phyloP scores from a whole-genome alignment of 306 rosid genomes.

The Rosa persica region DNA sequence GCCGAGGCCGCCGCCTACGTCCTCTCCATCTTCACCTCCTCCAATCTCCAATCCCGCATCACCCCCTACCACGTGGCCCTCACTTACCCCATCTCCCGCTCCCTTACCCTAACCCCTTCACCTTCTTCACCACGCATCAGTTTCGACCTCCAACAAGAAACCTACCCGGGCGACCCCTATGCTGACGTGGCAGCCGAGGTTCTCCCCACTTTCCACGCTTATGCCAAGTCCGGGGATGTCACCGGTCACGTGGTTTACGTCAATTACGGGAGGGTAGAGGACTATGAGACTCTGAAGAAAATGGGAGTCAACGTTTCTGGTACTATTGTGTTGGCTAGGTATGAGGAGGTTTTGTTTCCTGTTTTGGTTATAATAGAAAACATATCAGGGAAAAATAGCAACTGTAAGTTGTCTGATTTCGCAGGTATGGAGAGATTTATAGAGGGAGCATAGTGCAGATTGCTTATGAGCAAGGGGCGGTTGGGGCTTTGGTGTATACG shows the following conservation, averaged over 20 bases:
- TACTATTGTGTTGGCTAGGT: conserved; percentile 43
- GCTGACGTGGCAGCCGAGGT: conserved; percentile 43
- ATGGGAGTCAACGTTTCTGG: conserved; percentile 52
- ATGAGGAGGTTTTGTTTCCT: conserved; percentile 39
- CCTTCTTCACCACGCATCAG: conserved; percentile 33
- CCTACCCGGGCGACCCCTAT: conserved; percentile 50
- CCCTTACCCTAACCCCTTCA: conserved; percentile 36
- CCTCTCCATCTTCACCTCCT: conserved; percentile 40
- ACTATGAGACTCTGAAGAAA: conserved; percentile 38
- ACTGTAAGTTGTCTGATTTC: background rate
- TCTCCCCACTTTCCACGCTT: conserved; percentile 64
- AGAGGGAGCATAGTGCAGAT: conserved; percentile 61
- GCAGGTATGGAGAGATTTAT: conserved; percentile 46
- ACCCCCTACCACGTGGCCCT: conserved; percentile 49
- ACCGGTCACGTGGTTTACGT: conserved; percentile 49
- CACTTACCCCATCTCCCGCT: conserved; percentile 52
- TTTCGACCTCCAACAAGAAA: conserved; percentile 43
- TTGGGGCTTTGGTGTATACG: conserved; percentile 56
- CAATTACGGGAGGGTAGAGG: conserved; percentile 63
- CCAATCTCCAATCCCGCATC: conserved; percentile 40
- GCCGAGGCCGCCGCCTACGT: conserved; percentile 58
- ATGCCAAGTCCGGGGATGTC: conserved; percentile 59
- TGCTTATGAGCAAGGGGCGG: conserved; percentile 57
- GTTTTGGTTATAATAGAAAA: background rate
- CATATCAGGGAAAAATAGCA: background rate